Conservation (phyloP, 2,329 filamentous ascomycete genomes). For the Xenosphaeropsis pyriputrescens region DNA sequence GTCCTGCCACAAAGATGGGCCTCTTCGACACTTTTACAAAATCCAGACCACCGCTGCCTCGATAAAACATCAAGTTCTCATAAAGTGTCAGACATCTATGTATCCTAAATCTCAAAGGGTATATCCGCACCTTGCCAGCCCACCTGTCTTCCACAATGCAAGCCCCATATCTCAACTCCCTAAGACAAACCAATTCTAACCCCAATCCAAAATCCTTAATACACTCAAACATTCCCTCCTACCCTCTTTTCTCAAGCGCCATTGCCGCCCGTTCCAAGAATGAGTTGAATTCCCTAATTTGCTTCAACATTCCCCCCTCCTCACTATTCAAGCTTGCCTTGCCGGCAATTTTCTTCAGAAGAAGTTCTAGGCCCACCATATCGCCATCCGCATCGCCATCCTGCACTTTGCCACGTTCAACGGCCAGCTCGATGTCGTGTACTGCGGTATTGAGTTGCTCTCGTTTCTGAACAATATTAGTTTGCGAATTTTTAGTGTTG, state of each 20-base stretch:
- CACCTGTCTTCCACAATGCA: too few relatives aligned
- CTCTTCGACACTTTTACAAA: too few relatives aligned
- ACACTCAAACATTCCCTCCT: neutral
- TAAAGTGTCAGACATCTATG: too few relatives aligned
- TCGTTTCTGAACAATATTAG: slow-evolving; percentile 2
- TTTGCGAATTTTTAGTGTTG: neutral
- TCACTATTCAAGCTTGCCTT: slow-evolving; percentile 34
- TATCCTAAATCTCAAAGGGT: too few relatives aligned
- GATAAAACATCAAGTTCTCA: too few relatives aligned
- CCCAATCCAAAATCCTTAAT: neutral
- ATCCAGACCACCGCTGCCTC: too few relatives aligned
- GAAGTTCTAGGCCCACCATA: slow-evolving; percentile 39
- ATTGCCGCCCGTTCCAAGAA: slow-evolving; percentile 46
- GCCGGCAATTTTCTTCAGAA: slow-evolving; percentile 36
- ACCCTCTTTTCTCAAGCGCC: slow-evolving; percentile 29
- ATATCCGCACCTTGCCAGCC: too few relatives aligned
- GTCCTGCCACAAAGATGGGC: too few relatives aligned
- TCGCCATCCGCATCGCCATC: slow-evolving; percentile 34
- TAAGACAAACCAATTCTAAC: too few relatives aligned
- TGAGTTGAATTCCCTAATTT: slow-evolving; percentile 46
- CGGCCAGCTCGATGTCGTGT: slow-evolving; percentile 46
- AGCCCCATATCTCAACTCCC: too few relatives aligned
- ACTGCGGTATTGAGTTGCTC: slow-evolving; percentile 35
- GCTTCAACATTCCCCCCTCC: slow-evolving; percentile 35
- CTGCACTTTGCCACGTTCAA: slow-evolving; percentile 32